A percentile compares a stretch with the other conserved stretches of the same genome.
Evolutionary conservation across 2,329 filamentous ascomycete species (phyloP).

Genomic region (Aspergillus sp.): DNA sequence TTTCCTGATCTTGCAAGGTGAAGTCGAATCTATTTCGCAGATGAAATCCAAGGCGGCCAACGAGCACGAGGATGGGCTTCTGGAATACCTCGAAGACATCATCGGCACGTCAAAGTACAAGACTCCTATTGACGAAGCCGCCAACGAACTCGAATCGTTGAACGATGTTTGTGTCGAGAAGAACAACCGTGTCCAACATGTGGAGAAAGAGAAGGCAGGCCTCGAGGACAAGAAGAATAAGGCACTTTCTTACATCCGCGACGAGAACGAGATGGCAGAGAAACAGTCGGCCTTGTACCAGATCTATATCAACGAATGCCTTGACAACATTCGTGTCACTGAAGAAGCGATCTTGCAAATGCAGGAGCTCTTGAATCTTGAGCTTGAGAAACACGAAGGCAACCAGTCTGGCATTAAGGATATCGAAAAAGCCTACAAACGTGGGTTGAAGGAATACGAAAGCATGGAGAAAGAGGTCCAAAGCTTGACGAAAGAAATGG

Average conservation of each 20-base stretch:
- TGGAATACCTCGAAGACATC: slow-evolving; percentile 97
- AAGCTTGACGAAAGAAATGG: slow-evolving; percentile 72
- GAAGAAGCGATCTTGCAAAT: slow-evolving; percentile 87
- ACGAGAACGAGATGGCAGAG: slow-evolving; percentile 84
- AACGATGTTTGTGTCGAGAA: slow-evolving; percentile 96
- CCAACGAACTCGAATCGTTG: slow-evolving; percentile 77
- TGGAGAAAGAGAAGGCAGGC: slow-evolving; percentile 90
- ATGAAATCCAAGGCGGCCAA: slow-evolving; percentile 97
- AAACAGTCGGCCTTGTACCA: slow-evolving; percentile 94
- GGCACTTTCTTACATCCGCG: slow-evolving; percentile 76
- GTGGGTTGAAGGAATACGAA: slow-evolving; percentile 76
- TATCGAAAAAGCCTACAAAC: slow-evolving; percentile 76
- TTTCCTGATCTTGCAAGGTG: slow-evolving; percentile 92
- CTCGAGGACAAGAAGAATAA: slow-evolving; percentile 97
- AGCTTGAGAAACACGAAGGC: slow-evolving; percentile 86
- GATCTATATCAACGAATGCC: slow-evolving; percentile 79
- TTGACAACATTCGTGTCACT: slow-evolving; percentile 80
- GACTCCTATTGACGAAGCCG: slow-evolving; percentile 88
- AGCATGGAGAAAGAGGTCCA: slow-evolving; percentile 75
- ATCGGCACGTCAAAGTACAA: slow-evolving; percentile 99
- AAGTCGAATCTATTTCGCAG: slow-evolving; percentile 97
- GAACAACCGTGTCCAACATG: slow-evolving; percentile 88
- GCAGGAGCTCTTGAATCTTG: slow-evolving; percentile 75
- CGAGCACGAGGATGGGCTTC: slow-evolving; percentile 90
- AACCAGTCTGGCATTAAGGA: slow-evolving; percentile 85